A percentile compares a stretch with the other conserved stretches of the same genome.
Evolutionary conservation across 495 filamentous ascomycete species (phyloP).

Genomic region (Podospora sp.): DNA sequence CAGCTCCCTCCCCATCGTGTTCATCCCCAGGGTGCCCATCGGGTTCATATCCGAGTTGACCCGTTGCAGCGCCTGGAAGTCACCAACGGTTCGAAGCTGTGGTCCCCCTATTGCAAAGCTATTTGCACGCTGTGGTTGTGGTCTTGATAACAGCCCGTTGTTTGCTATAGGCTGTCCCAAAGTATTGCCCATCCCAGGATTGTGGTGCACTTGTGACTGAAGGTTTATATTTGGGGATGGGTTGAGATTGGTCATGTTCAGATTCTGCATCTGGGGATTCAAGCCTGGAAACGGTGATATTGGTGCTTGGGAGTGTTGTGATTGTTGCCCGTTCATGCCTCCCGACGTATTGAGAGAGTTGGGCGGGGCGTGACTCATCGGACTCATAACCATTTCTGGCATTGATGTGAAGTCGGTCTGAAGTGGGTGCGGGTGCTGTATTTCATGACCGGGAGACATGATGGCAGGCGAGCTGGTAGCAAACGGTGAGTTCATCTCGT

Average conservation of each 20-base stretch:
- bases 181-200: slow-evolving; percentile 35
- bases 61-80: slow-evolving; percentile 50
- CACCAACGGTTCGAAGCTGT: slow-evolving; percentile 48
- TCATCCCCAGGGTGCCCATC: slow-evolving; percentile 42
- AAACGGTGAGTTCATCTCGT: slow-evolving; percentile 52
- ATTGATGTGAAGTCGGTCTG: slow-evolving; percentile 44
- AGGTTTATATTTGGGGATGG: slow-evolving; percentile 33
- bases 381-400: slow-evolving; percentile 52
- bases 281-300: slow-evolving; percentile 39
- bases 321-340: slow-evolving; percentile 39
- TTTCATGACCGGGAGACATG: slow-evolving; percentile 49
- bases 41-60: slow-evolving; percentile 44
- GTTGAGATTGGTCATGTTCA: slow-evolving; percentile 36
- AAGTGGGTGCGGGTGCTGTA: slow-evolving; percentile 36
- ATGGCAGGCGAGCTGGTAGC: slow-evolving; percentile 44
- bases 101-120: slow-evolving; percentile 44
- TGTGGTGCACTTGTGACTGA: slow-evolving; percentile 36
- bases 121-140: slow-evolving; percentile 42
- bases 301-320: slow-evolving; percentile 32
- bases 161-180: slow-evolving; percentile 26
- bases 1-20: slow-evolving; percentile 34
- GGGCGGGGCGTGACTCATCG: slow-evolving; percentile 43
- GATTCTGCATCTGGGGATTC: slow-evolving; percentile 38
- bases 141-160: slow-evolving; percentile 43
- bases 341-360: slow-evolving; percentile 34